These are phyloP conservation scores for Globisporangium paddicum DNA, from an alignment of 352 stramenopile species.

Conservation along the genomic window DNA sequence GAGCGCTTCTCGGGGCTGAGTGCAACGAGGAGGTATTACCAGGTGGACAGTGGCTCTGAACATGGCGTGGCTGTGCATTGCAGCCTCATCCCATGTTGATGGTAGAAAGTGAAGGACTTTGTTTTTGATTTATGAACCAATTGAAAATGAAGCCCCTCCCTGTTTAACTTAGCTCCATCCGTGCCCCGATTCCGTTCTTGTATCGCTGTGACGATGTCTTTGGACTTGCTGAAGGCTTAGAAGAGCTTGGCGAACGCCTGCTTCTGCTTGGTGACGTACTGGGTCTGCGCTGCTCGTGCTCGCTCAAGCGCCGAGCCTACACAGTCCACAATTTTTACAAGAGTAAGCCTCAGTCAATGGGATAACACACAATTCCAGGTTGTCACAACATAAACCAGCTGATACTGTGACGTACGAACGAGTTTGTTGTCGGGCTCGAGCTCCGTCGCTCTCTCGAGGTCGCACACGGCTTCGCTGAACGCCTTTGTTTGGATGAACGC, in stretches of 20 bases:
- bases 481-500: slow-evolving; percentile 48
- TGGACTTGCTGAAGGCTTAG: background rate
- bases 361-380: background rate
- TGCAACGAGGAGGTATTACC: background rate
- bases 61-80: background rate
- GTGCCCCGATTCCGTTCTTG: background rate
- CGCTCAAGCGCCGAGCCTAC: slow-evolving; percentile 23
- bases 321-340: background rate
- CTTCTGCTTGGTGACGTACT: slow-evolving; percentile 38
- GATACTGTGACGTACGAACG: slow-evolving; percentile 19
- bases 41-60: background rate
- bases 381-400: background rate
- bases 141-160: slow-evolving; percentile 39
- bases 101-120: slow-evolving; percentile 13
- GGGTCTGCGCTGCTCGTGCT: slow-evolving; percentile 24
- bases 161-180: slow-evolving; percentile 49
- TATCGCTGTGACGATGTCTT: background rate
- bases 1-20: background rate
- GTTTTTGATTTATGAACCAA: slow-evolving; percentile 14
- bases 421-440: slow-evolving; percentile 43
- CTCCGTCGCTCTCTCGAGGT: slow-evolving; percentile 33
- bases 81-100: slow-evolving; percentile 1
- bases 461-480: slow-evolving; percentile 47
- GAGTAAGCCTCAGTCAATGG: background rate
- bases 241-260: slow-evolving; percentile 34